phyloP scores from a whole-genome alignment of 1,139 yeast species.

The Sugiyamaella pinicola region DNA sequence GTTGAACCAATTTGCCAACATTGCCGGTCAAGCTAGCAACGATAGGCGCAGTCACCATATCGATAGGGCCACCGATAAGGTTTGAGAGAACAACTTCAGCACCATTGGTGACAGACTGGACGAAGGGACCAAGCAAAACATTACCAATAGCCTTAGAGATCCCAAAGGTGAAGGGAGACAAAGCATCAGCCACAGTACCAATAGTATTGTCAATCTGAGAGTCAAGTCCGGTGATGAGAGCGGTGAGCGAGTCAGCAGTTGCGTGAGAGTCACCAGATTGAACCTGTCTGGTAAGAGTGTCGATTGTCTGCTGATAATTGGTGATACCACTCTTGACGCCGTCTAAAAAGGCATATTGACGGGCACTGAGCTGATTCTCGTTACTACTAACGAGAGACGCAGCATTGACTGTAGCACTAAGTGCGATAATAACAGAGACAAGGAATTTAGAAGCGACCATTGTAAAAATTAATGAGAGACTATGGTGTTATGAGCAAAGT shows the following conservation, averaged over 20 bases:
- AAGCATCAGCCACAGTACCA: slow-evolving; percentile 32
- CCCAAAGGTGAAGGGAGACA: slow-evolving; percentile 34
- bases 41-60: slow-evolving; percentile 21
- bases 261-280: slow-evolving; percentile 25
- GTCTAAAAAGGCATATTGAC: neutral
- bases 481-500: too few relatives aligned
- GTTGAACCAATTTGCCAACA: slow-evolving; percentile 22
- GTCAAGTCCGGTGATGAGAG: slow-evolving; percentile 36
- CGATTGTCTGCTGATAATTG: slow-evolving; percentile 32
- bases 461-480: neutral
- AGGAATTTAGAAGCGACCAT: neutral
- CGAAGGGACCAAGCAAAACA: slow-evolving; percentile 38
- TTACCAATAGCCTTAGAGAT: slow-evolving; percentile 33
- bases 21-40: slow-evolving; percentile 21
- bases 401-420: neutral
- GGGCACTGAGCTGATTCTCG: neutral
- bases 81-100: slow-evolving; percentile 30
- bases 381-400: neutral
- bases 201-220: slow-evolving; percentile 36
- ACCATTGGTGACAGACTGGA: slow-evolving; percentile 36
- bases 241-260: slow-evolving; percentile 24
- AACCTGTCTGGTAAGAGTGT: slow-evolving; percentile 28
- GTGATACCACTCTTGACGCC: slow-evolving; percentile 24
- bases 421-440: neutral
- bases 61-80: slow-evolving; percentile 29